Percentiles rank a stretch among this genome's conserved stretches.
phyloP scores from a whole-genome alignment of 768 basidiomycete species.

The Lentinula raphanica region DNA sequence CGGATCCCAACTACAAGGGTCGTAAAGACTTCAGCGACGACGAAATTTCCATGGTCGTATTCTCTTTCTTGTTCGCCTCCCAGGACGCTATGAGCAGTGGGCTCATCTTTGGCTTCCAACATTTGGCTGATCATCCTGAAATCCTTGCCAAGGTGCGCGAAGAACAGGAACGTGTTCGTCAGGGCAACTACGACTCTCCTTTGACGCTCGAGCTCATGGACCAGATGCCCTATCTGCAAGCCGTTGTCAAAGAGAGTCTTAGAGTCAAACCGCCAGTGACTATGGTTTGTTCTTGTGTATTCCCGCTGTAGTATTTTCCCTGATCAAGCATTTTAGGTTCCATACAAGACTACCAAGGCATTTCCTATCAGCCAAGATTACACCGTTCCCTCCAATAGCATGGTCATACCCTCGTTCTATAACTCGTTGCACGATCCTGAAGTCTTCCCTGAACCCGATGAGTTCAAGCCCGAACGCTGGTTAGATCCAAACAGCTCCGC shows the following conservation, averaged over 20 bases:
- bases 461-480: slow-evolving; percentile 88
- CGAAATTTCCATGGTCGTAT: slow-evolving; percentile 96
- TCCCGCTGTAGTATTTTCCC: not conserved
- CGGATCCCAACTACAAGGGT: slow-evolving; percentile 66
- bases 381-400: slow-evolving; percentile 84
- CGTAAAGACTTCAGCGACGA: slow-evolving; percentile 83
- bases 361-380: slow-evolving; percentile 93
- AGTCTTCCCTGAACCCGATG: slow-evolving; percentile 83
- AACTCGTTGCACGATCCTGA: slow-evolving; percentile 87
- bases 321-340: slow-evolving; percentile 57
- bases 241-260: slow-evolving; percentile 91
- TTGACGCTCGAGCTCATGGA: slow-evolving; percentile 87
- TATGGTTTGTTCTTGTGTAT: slow-evolving; percentile 56
- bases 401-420: slow-evolving; percentile 94
- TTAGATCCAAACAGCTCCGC: slow-evolving; percentile 76
- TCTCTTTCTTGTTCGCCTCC: slow-evolving; percentile 94
- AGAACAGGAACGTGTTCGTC: slow-evolving; percentile 83
- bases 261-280: slow-evolving; percentile 91
- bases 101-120: slow-evolving; percentile 94
- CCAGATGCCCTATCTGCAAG: slow-evolving; percentile 87
- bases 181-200: slow-evolving; percentile 68
- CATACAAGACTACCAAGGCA: slow-evolving; percentile 83
- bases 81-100: slow-evolving; percentile 99
- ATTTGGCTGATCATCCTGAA: slow-evolving; percentile 88
- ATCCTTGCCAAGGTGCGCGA: slow-evolving; percentile 83